A percentile compares a stretch with the other conserved stretches of the same genome.
phyloP scores from a whole-genome alignment of 2,329 filamentous ascomycete species.

The Orbilia ellipsospora region DNA sequence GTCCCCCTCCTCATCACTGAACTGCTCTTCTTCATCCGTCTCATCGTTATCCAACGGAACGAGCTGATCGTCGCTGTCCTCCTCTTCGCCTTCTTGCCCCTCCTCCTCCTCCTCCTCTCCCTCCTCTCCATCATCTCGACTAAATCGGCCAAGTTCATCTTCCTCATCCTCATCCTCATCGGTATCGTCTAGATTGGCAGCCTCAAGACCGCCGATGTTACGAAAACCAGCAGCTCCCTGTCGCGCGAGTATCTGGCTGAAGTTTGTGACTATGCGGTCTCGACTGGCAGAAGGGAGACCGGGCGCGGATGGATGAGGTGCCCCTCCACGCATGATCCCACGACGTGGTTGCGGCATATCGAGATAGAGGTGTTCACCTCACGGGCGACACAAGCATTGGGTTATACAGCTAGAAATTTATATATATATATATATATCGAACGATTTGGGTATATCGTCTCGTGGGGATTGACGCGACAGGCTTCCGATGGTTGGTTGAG shows the following conservation, averaged over 20 bases:
- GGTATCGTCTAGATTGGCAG: constrained; percentile 22
- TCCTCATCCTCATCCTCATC: constrained; percentile 27
- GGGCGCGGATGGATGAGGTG: neutral
- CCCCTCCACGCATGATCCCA: constrained; percentile 14
- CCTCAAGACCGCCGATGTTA: constrained; percentile 48
- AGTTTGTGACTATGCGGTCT: constrained; percentile 46
- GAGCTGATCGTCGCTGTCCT: constrained; percentile 41
- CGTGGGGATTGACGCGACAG: too few relatives aligned
- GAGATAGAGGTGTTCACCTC: neutral
- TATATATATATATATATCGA: too few relatives aligned
- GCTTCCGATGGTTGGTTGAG: too few relatives aligned
- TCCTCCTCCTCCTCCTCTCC: constrained; percentile 12
- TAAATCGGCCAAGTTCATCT: neutral
- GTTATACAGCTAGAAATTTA: too few relatives aligned
- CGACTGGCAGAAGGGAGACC: constrained; percentile 4
- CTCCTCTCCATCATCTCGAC: constrained; percentile 3
- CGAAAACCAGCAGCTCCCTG: constrained; percentile 46
- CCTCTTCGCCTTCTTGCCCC: constrained; percentile 29
- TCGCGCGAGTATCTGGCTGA: constrained; percentile 44
- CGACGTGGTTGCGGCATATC: constrained; percentile 44
- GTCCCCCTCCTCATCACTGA: constrained; percentile 5
- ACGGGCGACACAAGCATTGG: neutral
- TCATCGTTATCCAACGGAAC: constrained; percentile 43
- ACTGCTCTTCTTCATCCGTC: constrained; percentile 43
- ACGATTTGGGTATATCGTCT: too few relatives aligned